Evolutionary conservation across 352 stramenopile species (phyloP).

Genomic region (Hyaloperonospora arabidopsidis): DNA sequence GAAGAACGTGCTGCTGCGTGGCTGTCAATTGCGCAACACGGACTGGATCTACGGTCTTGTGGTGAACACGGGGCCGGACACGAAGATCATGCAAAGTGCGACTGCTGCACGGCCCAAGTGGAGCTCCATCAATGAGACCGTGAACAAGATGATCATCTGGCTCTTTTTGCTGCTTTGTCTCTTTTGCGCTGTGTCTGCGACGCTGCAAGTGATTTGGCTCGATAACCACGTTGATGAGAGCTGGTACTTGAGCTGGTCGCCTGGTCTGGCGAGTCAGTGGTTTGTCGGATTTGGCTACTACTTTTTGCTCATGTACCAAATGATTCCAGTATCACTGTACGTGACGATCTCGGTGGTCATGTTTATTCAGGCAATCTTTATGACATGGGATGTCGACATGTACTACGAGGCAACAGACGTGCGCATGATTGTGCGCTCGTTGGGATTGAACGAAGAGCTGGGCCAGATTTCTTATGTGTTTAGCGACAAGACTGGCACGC

Average conservation of each 20-base stretch:
- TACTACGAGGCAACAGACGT: constrained; percentile 89
- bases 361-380: constrained; percentile 91
- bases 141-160: constrained; percentile 78
- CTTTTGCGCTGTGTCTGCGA: constrained; percentile 49
- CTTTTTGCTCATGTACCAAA: constrained; percentile 93
- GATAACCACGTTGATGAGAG: constrained; percentile 38
- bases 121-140: constrained; percentile 75
- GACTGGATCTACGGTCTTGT: constrained; percentile 85
- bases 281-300: constrained; percentile 87
- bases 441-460: constrained; percentile 87
- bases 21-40: constrained; percentile 83
- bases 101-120: constrained; percentile 56
- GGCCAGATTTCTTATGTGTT: constrained; percentile 90
- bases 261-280: constrained; percentile 41
- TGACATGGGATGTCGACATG: constrained; percentile 88
- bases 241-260: constrained; percentile 48
- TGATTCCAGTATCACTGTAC: constrained; percentile 97
- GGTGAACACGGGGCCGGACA: constrained; percentile 81
- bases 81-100: constrained; percentile 80
- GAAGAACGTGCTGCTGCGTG: constrained; percentile 85
- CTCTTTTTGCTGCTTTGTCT: constrained; percentile 59
- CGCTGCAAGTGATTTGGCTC: constrained; percentile 56
- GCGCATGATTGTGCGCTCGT: constrained; percentile 71
- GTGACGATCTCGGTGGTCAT: constrained; percentile 95
- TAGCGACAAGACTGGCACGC: constrained; percentile 91